Base-by-base conservation (phyloP, 306 rosid species). In the Begonia loranthoides region DNA sequence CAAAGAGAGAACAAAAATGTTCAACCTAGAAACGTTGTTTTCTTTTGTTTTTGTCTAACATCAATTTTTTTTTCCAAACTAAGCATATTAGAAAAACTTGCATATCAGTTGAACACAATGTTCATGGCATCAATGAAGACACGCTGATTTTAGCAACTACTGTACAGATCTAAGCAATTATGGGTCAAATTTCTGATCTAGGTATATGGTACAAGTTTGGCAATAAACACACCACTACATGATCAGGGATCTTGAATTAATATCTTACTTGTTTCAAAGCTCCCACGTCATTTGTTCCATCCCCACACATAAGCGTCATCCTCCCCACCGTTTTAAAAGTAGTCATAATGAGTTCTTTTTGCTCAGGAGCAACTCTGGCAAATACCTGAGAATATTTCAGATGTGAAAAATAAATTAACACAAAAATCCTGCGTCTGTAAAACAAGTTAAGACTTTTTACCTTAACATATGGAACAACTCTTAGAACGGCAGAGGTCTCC, bases 281-380 rank as follows among this genome's bases (percentile, higher is more conserved):
- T 61, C 99, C 99, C 59, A 92, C 99, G 39, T 92, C 99, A 60
- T 92, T 92, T 46, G 99, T 92, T 59, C 99, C 99, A 73, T 92
- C 96, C 39, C 99, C 99, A 70, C 99, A 92, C 99, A 92, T 92
- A 76, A 92, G 68, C 14, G 99, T 86, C 51, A 78, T 40, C 68
- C 99, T 74, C 65, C 99, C 99, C 40, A 92, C 99, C 47, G 90
- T 73, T 70, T 92, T 92, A 60, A 74, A 90, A 56, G 96, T 86
- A 59, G 99, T 92, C 93, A 92, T 59, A 67, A 92, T 92, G 58
- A 92, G 94, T 73, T 92, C 99, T 63, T 92, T 92, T 65, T 92
- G 99, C 73, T 82, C 93, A 2, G 99, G 99, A 69, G 99, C 99
- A 73, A 92, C 99, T 69, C 99, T 72, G 49, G 99, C 99, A 75